Percentiles rank a stretch among this genome's conserved stretches.
These are phyloP conservation scores for Otatea glauca DNA, from an alignment of 176 grass and related monocot genomes.

Conservation along the genomic window DNA sequence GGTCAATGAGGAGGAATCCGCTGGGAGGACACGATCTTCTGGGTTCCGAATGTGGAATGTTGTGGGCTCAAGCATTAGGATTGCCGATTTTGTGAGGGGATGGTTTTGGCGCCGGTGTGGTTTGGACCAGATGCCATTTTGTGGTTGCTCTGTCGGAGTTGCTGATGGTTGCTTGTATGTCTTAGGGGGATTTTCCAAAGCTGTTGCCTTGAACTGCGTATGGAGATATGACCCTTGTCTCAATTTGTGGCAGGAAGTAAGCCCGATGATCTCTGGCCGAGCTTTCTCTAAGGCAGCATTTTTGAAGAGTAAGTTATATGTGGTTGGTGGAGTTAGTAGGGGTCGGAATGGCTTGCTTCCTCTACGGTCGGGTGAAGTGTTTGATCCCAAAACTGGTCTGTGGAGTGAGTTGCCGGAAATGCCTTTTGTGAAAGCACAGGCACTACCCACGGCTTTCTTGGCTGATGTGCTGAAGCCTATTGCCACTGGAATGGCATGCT, in stretches of 20 bases:
- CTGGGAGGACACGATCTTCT: constrained; percentile 41
- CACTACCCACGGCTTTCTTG: constrained; percentile 73
- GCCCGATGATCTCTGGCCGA: constrained; percentile 70
- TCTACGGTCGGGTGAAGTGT: constrained; percentile 76
- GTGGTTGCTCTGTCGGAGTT: constrained; percentile 66
- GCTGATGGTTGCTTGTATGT: constrained; percentile 81
- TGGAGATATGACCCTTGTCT: constrained; percentile 75
- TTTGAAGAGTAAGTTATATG: constrained; percentile 77
- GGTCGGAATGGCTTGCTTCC: constrained; percentile 67
- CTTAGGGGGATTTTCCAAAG: constrained; percentile 74
- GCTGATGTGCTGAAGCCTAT: constrained; percentile 86
- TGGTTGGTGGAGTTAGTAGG: constrained; percentile 81
- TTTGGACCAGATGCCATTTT: constrained; percentile 66
- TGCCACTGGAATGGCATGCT: constrained; percentile 73
- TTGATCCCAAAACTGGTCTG: constrained; percentile 66
- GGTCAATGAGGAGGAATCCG: constrained; percentile 57
- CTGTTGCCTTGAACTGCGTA: constrained; percentile 64
- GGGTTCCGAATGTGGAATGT: constrained; percentile 64
- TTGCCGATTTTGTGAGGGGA: constrained; percentile 74
- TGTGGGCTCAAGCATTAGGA: constrained; percentile 77
- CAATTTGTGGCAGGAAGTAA: constrained; percentile 80
- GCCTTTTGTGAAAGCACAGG: constrained; percentile 78
- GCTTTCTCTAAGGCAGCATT: constrained; percentile 88
- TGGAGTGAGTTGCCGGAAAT: constrained; percentile 78
- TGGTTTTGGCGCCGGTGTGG: constrained; percentile 62